A percentile compares a stretch with the other conserved stretches of the same genome.
Conservation (phyloP, 257 asterid species). For the Lycium barbarum region DNA sequence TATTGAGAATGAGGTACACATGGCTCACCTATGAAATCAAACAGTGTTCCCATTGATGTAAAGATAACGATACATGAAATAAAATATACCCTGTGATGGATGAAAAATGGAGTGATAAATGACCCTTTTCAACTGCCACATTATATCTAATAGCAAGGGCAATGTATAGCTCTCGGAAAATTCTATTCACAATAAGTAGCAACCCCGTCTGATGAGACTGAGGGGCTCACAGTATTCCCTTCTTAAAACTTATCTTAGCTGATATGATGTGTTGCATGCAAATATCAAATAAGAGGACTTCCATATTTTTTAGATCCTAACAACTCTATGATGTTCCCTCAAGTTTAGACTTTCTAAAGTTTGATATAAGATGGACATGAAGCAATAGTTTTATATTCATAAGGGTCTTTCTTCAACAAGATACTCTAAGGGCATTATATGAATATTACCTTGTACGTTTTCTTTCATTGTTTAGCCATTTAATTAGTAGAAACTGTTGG, state of each 20-base stretch:
- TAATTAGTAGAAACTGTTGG: background rate
- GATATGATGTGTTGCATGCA: background rate
- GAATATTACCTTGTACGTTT: too few relatives aligned
- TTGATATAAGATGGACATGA: background rate
- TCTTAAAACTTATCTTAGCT: background rate
- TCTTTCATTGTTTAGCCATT: too few relatives aligned
- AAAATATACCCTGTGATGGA: background rate
- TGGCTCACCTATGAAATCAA: constrained; percentile 3
- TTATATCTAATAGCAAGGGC: too few relatives aligned
- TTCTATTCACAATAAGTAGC: too few relatives aligned
- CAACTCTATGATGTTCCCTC: background rate
- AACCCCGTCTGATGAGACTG: too few relatives aligned
- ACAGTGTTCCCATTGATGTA: background rate
- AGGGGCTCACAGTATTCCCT: background rate
- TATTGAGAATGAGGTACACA: background rate
- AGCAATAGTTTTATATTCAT: background rate
- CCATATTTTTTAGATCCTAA: constrained; percentile 4
- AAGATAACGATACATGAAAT: background rate
- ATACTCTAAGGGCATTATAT: too few relatives aligned
- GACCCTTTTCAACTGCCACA: too few relatives aligned
- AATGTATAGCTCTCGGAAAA: too few relatives aligned
- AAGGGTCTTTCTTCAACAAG: background rate
- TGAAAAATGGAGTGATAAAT: too few relatives aligned
- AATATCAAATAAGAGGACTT: constrained; percentile 13
- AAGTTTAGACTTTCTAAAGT: background rate